Conservation (phyloP, 2,329 filamentous ascomycete species). For the Pseudocercospora fuligena region DNA sequence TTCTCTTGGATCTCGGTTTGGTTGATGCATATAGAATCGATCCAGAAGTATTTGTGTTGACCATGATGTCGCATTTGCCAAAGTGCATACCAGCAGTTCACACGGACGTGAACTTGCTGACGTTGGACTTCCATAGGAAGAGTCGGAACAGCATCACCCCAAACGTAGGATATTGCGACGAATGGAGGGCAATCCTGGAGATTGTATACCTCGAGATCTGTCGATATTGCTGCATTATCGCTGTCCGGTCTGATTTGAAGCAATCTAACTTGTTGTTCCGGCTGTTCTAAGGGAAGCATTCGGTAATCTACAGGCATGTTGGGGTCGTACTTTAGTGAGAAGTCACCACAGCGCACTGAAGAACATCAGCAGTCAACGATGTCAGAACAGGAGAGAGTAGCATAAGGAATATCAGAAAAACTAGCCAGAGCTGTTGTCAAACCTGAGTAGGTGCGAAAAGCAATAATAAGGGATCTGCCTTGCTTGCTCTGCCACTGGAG, state of each 20-base stretch:
- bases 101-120: background rate
- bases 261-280: background rate
- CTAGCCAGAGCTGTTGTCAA: no score
- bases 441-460: no score
- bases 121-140: background rate
- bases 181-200: background rate
- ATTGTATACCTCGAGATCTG: background rate
- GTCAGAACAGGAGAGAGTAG: no score
- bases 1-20: slow-evolving; percentile 38
- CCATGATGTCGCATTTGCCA: slow-evolving; percentile 2
- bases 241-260: background rate
- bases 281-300: background rate
- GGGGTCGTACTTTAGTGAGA: no score
- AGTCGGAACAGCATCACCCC: slow-evolving; percentile 6
- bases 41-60: slow-evolving; percentile 36
- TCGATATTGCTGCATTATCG: background rate
- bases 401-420: no score
- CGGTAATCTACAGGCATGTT: background rate
- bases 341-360: no score
- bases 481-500: no score
- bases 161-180: slow-evolving; percentile 13
- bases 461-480: no score
- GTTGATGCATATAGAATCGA: slow-evolving; percentile 45
- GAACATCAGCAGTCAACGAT: no score
- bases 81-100: background rate